These are phyloP conservation scores for Crithidia brevicula DNA, from an alignment of 208 protist genomes.

Conservation along the genomic window DNA sequence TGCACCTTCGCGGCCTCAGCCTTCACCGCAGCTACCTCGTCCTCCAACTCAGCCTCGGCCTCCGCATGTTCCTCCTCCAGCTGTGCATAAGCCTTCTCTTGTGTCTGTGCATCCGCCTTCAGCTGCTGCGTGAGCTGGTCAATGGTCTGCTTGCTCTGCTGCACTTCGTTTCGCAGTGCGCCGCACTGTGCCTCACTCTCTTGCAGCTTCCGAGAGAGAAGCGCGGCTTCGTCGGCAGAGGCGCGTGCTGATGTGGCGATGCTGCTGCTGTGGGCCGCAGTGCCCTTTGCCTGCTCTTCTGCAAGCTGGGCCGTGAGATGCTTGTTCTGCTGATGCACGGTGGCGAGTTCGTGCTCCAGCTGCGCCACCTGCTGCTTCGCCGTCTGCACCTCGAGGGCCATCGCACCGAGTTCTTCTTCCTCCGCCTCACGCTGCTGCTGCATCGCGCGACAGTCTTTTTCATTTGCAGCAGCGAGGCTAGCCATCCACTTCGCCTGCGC, in stretches of 20 bases:
- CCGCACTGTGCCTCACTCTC: neutral
- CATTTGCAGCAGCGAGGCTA: neutral
- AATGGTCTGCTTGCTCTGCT: conserved; percentile 5
- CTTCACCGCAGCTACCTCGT: neutral
- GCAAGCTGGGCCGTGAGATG: conserved; percentile 52
- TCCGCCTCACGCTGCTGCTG: neutral
- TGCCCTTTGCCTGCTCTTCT: conserved; percentile 53
- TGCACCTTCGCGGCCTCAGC: neutral
- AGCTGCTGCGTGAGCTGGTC: conserved; percentile 14
- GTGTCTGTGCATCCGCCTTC: neutral
- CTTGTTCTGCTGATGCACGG: conserved; percentile 28
- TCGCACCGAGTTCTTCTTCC: neutral
- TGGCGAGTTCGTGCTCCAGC: neutral
- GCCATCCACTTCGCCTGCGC: conserved; percentile 12
- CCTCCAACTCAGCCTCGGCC: conserved; percentile 8
- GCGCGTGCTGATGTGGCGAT: conserved; percentile 1
- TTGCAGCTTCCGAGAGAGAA: conserved; percentile 1
- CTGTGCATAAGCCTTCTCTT: neutral
- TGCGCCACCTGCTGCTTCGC: conserved; percentile 8
- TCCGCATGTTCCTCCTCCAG: conserved; percentile 15
- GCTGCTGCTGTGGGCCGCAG: conserved; percentile 25
- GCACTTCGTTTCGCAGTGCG: neutral
- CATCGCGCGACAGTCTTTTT: too few species aligned
- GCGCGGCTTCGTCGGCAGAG: neutral
- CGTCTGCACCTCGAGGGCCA: neutral